Base-by-base conservation (phyloP, 176 grass and related monocot species). In the Ensete glaucum region DNA sequence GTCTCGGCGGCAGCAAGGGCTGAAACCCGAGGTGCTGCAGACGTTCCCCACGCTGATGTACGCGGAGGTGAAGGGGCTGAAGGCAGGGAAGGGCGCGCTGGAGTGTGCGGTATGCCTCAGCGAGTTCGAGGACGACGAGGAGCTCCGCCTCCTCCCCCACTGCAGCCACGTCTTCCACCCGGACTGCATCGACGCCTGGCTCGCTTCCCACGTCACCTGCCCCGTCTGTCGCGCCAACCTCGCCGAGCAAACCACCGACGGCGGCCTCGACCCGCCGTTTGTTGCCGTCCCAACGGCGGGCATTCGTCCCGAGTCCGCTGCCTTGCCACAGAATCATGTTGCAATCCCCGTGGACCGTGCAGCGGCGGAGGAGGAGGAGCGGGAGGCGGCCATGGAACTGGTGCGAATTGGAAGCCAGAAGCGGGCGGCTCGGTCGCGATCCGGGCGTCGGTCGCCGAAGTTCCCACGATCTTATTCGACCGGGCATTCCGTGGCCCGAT, bases 91-190 rank as follows among this genome's bases (percentile, higher is more conserved):
- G 84, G 87, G 89, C 54, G 83, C 87, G 54, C 89, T 96, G 0
- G 93, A 96, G 83, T 96, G 93, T 68, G 93, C 93, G 8, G 93
- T 96, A 1, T 96, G 93, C 75, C 66, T 96, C 77, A 92, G 93
- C 74, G 93, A 96, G 86, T 96, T 92, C 62, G 93, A 92, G 69
- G 93, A 96, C 75, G 93, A 90, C 26, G 93, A 96, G 59, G 88
- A 65, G 12, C 85, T 96, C 21, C 89, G 81, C 27, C 83, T 96
- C 64, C 89, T 96, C 2, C 89, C 93, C 67, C 86, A 85, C 77
- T 96, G 93, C 55, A 86, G 75, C 8, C 93, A 96, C 78, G 93
- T 92, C 62, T 96, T 96, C 81, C 93, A 96, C 84, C 60, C 55
- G 9, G 93, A 92, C 68, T 96, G 93, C 80, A 92, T 96, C 76